Conservation (phyloP, 208 protist genomes). For the Acanthamoeba sp. region DNA sequence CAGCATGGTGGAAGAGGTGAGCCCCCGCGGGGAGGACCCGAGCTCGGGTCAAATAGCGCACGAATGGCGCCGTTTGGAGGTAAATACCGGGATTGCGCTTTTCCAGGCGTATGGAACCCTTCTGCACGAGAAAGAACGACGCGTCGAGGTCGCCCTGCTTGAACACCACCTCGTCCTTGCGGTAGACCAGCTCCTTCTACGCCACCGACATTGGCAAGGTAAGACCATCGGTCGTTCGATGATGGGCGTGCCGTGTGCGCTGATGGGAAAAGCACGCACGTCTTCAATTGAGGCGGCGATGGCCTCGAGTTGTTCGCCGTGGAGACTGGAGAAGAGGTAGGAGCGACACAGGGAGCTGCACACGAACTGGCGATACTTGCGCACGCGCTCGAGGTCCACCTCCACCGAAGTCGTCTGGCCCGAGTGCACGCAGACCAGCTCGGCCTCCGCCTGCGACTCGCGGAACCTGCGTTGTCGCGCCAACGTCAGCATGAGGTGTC, state of each 20-base stretch:
- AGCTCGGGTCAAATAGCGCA: too few relatives aligned
- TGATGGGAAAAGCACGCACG: background rate
- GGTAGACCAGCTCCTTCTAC: background rate
- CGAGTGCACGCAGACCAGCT: constrained; percentile 6
- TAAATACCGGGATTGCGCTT: background rate
- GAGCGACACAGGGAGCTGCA: constrained; percentile 11
- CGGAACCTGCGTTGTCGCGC: background rate
- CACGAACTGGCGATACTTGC: constrained; percentile 25
- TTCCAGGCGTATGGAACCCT: constrained; percentile 17
- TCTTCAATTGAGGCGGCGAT: constrained; percentile 20
- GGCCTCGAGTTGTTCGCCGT: constrained; percentile 37
- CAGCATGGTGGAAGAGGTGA: too few relatives aligned
- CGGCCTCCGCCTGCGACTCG: background rate
- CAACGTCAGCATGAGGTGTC: background rate
- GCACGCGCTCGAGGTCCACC: background rate
- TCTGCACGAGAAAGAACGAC: background rate
- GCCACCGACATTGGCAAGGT: background rate
- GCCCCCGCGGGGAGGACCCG: too few relatives aligned
- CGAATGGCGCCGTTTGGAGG: too few relatives aligned
- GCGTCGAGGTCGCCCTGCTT: constrained; percentile 7
- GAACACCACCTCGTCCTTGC: constrained; percentile 24
- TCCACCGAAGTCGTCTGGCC: background rate
- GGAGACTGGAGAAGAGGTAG: constrained; percentile 10
- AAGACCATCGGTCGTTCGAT: background rate
- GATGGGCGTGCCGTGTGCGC: too few relatives aligned